These are phyloP conservation scores for Trichophyton schoenleinii DNA, from an alignment of 2,329 filamentous ascomycete genomes.

Conservation along the genomic window DNA sequence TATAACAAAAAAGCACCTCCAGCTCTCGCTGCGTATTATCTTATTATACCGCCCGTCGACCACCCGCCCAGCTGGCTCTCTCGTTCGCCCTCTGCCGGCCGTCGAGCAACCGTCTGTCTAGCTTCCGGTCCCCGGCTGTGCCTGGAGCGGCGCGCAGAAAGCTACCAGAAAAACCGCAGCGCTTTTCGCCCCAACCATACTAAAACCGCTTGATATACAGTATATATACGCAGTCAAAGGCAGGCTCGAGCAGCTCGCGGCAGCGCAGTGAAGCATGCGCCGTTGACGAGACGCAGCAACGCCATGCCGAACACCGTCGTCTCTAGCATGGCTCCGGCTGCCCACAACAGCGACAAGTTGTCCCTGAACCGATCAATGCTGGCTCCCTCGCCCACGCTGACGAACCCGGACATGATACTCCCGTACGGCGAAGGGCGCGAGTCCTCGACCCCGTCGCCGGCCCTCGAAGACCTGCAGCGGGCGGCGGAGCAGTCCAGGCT, in stretches of 20 bases:
- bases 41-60: neutral
- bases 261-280: neutral
- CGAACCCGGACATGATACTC: slow-evolving; percentile 89
- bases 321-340: neutral
- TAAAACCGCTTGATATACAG: no score
- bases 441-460: slow-evolving; percentile 40
- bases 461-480: slow-evolving; percentile 30
- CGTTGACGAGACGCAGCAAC: neutral
- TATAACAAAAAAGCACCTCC: neutral
- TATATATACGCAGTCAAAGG: no score
- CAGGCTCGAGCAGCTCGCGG: neutral
- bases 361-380: neutral
- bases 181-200: no score
- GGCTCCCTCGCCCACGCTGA: slow-evolving; percentile 65
- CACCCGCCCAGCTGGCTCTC: neutral
- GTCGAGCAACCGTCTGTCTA: no score
- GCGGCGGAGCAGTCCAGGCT: neutral
- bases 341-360: neutral
- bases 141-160: neutral
- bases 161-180: neutral
- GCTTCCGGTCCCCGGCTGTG: no score
- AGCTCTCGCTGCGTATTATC: neutral
- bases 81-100: no score
- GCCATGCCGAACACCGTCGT: neutral
- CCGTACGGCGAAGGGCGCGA: slow-evolving; percentile 48